Evolutionary conservation across 1,284 basidiomycete species (phyloP).

Genomic region (Heterobasidion irregulare): DNA sequence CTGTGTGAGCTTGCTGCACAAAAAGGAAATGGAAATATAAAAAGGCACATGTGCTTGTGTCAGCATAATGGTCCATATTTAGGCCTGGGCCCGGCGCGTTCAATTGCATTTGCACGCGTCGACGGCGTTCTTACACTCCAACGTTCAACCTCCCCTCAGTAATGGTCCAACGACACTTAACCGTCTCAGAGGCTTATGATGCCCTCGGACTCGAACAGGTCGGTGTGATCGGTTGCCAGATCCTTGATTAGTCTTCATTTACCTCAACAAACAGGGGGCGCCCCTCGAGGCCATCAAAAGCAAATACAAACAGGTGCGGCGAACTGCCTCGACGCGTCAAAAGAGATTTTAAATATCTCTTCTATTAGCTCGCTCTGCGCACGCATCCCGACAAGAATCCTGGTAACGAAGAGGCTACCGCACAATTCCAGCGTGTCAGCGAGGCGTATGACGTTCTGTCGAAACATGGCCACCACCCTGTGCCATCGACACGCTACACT

Average conservation of each 20-base stretch:
- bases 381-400: slow-evolving; percentile 73
- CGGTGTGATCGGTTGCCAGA: background rate
- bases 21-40: no score
- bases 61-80: background rate
- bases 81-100: background rate
- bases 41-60: background rate
- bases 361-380: slow-evolving; percentile 48
- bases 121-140: background rate
- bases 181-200: slow-evolving; percentile 41
- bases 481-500: slow-evolving; percentile 10
- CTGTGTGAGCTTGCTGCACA: no score
- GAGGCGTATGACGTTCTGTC: slow-evolving; percentile 58
- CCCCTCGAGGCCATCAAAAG: slow-evolving; percentile 55
- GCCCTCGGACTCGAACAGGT: slow-evolving; percentile 56
- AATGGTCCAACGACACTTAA: slow-evolving; percentile 28
- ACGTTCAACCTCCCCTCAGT: background rate
- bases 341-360: background rate
- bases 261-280: slow-evolving; percentile 32
- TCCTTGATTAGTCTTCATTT: background rate
- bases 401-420: slow-evolving; percentile 52
- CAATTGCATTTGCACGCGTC: slow-evolving; percentile 3
- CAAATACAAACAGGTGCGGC: slow-evolving; percentile 55
- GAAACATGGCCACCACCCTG: slow-evolving; percentile 39
- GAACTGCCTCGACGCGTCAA: slow-evolving; percentile 1
- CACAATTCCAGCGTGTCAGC: slow-evolving; percentile 57